Evolutionary conservation across 805 yeast genomes (phyloP), one percentile per base, ranked within the genome.

Genomic region (Wickerhamomyces bisporus): DNA sequence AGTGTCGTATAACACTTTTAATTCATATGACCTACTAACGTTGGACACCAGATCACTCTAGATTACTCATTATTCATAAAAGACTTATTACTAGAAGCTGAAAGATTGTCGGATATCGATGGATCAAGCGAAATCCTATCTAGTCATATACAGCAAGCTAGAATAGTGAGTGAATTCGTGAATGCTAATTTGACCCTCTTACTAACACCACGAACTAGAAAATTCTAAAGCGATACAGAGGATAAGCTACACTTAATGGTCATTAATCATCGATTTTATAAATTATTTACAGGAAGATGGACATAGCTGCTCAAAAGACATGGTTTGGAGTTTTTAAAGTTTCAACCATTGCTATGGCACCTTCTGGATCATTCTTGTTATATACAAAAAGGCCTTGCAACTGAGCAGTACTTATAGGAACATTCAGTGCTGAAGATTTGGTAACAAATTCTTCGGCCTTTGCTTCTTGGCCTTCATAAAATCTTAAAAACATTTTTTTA

Each of bases 371-470:
- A 41, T 82, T 75, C 61, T 93, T 93, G 63, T 86, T 86, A 65
- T 86, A 86, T 3, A 93, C 96, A 67, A 93, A 93, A 36, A 93
- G 69, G 0, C 98, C 98, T 60, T 93, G 98, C 41, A 93, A 68
- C 56, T 87, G 96, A 1, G 98, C 98, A 0, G 98, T 88, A 51
- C 95, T 83, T 26, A 91, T 77, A 2, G 75, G 73, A 44, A 75
- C 59, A 26, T 70, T 69, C 45, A 83, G 58, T 6, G 64, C 67
- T 23, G 57, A 53, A 21, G 69, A 71, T 26, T 60, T 52, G 6
- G 52, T 35, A 18, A 73, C 64, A 47, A 74, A 75, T 48, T 64
- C 57, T 23, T 48, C 36, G 17, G 80, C 75, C 42, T 86, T 74
- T 34, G 71, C 71, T 10, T 60, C 70, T 42, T 78, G 81, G 32